These are phyloP conservation scores for Starmerella riodocensis DNA, from an alignment of 805 yeast species.

Conservation along the genomic window DNA sequence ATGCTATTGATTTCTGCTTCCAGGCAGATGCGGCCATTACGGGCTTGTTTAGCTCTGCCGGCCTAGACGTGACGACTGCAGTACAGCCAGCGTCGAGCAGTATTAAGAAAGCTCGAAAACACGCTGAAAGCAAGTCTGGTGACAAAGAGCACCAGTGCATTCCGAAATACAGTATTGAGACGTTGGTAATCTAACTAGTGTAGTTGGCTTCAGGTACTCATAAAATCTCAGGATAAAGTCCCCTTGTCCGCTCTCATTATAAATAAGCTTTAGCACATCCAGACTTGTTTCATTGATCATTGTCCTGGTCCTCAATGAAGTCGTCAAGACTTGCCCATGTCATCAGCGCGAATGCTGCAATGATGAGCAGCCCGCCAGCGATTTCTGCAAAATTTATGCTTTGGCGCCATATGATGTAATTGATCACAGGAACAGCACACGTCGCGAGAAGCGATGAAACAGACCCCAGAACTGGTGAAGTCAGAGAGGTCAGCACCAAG, in stretches of 20 bases:
- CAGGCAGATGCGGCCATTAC: conserved; percentile 20
- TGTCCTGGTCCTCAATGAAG: conserved; percentile 28
- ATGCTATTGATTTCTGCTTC: conserved; percentile 23
- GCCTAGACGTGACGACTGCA: conserved; percentile 21
- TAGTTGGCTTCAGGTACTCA: no score
- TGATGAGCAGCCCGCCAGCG: conserved; percentile 55
- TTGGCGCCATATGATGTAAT: conserved; percentile 54
- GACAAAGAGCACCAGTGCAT: conserved; percentile 16
- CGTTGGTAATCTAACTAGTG: conserved; percentile 13
- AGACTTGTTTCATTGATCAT: no score
- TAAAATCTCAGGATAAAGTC: no score
- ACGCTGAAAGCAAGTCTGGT: no score
- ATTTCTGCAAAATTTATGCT: conserved; percentile 43
- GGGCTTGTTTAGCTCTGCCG: conserved; percentile 22
- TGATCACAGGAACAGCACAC: conserved; percentile 63
- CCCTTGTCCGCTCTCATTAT: no score
- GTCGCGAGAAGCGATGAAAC: conserved; percentile 61
- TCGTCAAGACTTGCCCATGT: conserved; percentile 24
- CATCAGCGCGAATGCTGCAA: conserved; percentile 54
- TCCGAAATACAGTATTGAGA: conserved; percentile 27
- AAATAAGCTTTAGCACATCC: conserved; percentile 1
- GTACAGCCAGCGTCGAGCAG: no score
- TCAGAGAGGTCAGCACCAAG: conserved; percentile 64
- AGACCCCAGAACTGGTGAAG: conserved; percentile 70
- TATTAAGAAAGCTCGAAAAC: no score